These are phyloP conservation scores for Sphenostylis stenocarpa DNA, from an alignment of 306 rosid genomes.

Conservation along the genomic window DNA sequence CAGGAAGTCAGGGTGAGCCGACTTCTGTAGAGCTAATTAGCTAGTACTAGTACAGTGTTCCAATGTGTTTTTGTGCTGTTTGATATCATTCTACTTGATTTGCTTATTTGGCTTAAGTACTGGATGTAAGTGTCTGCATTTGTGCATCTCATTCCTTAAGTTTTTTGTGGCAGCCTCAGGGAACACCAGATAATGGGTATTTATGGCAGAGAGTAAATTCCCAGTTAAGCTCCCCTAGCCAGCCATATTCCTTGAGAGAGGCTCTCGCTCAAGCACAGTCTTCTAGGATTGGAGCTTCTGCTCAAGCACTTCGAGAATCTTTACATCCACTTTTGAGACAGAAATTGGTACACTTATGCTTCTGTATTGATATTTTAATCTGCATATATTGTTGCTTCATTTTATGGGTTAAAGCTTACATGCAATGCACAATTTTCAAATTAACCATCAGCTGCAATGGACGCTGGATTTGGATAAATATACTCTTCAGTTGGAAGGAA, in stretches of 20 bases:
- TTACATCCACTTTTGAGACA: slow-evolving; percentile 95
- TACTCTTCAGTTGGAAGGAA: background rate
- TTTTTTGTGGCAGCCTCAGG: slow-evolving; percentile 80
- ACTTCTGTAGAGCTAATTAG: slow-evolving; percentile 17
- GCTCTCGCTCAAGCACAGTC: slow-evolving; percentile 99
- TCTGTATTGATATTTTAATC: background rate
- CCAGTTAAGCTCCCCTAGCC: slow-evolving; percentile 95
- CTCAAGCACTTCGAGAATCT: slow-evolving; percentile 97
- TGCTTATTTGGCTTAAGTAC: slow-evolving; percentile 14
- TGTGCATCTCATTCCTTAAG: slow-evolving; percentile 28
- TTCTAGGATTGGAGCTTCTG: slow-evolving; percentile 98
- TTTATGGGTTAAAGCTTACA: background rate
- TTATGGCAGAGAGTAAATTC: slow-evolving; percentile 97
- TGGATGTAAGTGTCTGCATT: slow-evolving; percentile 17
- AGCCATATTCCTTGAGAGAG: slow-evolving; percentile 98
- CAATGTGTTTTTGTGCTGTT: background rate
- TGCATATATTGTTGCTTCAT: background rate
- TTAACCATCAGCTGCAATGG: background rate
- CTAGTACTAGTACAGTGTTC: background rate
- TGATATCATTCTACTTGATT: slow-evolving; percentile 14
- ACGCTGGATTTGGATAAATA: background rate
- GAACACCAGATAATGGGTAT: slow-evolving; percentile 92
- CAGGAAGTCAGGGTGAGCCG: slow-evolving; percentile 94
- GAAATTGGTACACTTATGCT: slow-evolving; percentile 70
- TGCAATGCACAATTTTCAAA: slow-evolving; percentile 10